Evolutionary conservation across 2,329 filamentous ascomycete species (phyloP), one percentile per base, ranked within the genome.

Genomic region (Fusarium nurragi): DNA sequence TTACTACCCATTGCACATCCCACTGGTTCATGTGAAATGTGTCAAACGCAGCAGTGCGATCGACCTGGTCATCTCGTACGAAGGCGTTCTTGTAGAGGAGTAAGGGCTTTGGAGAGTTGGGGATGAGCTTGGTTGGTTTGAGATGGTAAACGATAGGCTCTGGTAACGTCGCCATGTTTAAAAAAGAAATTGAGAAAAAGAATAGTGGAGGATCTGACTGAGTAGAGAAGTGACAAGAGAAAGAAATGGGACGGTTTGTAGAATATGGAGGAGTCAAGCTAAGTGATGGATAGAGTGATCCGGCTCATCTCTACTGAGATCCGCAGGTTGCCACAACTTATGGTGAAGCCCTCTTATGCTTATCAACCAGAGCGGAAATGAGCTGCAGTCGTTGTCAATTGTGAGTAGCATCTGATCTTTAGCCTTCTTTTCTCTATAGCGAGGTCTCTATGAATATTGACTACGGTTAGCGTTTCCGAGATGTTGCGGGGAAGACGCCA

Each of bases 91-190:
- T 60, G 23, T 60, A 60, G 10, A 54, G 46, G 1, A 60, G 54
- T 1, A 60, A 26, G 14, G 56, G 56, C 4, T 60, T 60, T 9
- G 46, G 56, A 9, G 56, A 60, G 18, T 60, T 60, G 0, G 56
- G 56, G 5, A 60, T 44, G 14, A 60, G 26, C 6, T 60, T 60
- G 4, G 56, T 60, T 26, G 56, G 39, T 8, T 60, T 60, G 8
- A 60, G 30, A 13, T 53, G 36, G 8, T 60, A 60, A 2, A 41
- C 18, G 30, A 54, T 54, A 3, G 55, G 56, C 9, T 60, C 54
- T 37, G 56, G 34, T 6, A 54, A 10, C 1, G 34, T 5, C 2
- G 21, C 7, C 56, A 60, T 60, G 4, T 12, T 60, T 21, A 22
- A 0, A 1, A 8, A 3, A 6, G 4, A 12, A 13, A 2, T 12